Evolutionary conservation across 202 grass and related monocot species (phyloP).

Genomic region (Alloteropsis angusta): DNA sequence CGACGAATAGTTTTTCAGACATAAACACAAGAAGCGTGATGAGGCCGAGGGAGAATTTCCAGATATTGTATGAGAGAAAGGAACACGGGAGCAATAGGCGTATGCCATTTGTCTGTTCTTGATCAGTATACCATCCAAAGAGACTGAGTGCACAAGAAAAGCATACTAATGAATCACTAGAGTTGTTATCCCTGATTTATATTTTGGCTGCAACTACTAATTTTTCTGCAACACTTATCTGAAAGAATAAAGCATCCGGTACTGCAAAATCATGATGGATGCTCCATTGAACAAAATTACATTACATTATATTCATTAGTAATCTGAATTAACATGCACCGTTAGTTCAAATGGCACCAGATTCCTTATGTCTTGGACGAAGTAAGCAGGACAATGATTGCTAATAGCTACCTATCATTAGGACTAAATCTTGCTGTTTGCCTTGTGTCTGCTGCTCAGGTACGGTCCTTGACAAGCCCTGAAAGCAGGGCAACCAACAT

Average conservation of each 20-base stretch:
- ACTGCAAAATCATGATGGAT: background rate
- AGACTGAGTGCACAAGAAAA: background rate
- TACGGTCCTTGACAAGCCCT: background rate
- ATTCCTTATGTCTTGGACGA: slow-evolving; percentile 12
- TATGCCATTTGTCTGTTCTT: background rate
- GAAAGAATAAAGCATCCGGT: background rate
- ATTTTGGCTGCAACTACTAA: background rate
- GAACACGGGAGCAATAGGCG: background rate
- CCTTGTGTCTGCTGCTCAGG: background rate
- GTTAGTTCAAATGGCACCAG: background rate
- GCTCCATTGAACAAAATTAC: background rate
- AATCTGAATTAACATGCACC: background rate
- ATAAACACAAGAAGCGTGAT: background rate
- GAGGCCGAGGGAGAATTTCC: background rate
- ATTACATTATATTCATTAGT: background rate
- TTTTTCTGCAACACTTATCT: background rate
- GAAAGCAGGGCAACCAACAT: background rate
- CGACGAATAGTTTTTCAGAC: slow-evolving; percentile 15
- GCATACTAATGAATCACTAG: background rate
- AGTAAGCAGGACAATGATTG: slow-evolving; percentile 2
- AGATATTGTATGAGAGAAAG: slow-evolving; percentile 16
- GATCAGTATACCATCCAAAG: background rate
- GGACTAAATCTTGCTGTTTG: slow-evolving; percentile 19
- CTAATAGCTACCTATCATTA: slow-evolving; percentile 14
- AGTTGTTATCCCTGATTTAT: background rate